Evolutionary conservation across 495 filamentous ascomycete genomes (phyloP), one percentile per base, ranked within the genome.

Genomic region (Xylaria curta): DNA sequence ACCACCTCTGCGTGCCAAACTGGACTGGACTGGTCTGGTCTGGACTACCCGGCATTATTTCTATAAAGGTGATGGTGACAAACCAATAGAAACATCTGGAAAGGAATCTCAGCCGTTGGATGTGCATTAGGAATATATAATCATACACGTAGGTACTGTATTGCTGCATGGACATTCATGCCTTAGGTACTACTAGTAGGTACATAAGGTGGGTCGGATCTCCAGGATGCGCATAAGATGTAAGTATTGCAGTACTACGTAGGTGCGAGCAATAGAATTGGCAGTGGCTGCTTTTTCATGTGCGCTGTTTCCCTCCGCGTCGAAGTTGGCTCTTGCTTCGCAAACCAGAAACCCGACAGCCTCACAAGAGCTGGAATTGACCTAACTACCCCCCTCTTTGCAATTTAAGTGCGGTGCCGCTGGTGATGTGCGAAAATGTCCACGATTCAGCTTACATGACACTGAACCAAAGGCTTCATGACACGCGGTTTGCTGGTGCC

Each of bases 401-500:
- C 17, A 38, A 66, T 38, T 31, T 8, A 53, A 66, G 46, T 42
- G 33, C 28, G 56, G 47, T 36, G 65, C 65, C 49, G n/a, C 49
- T n/a, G 24, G 46, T 17, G 63, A 53, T 26, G 15, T 66, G 54
- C 26, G 17, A 44, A n/a, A 69, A 28, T 24, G 40, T 12, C 42
- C 33, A 64, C 33, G 21, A 56, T 56, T 49, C 47, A 51, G 31
- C 15, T 26, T 36, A 33, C 36, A 64, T 58, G 59, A 56, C 59
- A 19, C 33, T 46, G 59, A 28, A 4, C 68, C 59, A 54, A 64
- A 33, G 28, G 68, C 68, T 70, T 64, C 68, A 64, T 70, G 68
- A 64, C 59, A 70, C 68, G 68, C 46, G 56, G 40, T 36, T 31
- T 28, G n/a, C 46, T 28, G 68, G 42, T 47, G 59, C 68, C 68